Percentiles rank a stretch among this genome's conserved stretches.
Conservation (phyloP, 192 early-diverging fungal species). For the Gaertneriomyces sp. region DNA sequence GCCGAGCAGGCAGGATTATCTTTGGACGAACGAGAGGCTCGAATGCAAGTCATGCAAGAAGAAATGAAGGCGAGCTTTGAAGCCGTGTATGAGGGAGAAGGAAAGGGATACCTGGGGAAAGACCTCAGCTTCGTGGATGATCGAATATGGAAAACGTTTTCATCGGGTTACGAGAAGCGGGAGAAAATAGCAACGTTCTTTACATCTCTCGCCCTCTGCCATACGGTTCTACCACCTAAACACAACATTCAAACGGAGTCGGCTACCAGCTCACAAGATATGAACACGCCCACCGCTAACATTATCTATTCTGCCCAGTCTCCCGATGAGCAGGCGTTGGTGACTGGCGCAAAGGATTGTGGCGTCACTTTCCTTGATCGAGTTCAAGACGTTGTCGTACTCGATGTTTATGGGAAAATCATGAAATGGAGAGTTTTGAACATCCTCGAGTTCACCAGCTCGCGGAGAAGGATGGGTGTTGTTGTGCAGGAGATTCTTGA, state of each 20-base stretch:
- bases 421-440: conserved; percentile 26
- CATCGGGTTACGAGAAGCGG: conserved; percentile 52
- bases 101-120: conserved; percentile 38
- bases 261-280: background rate
- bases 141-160: conserved; percentile 46
- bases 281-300: background rate
- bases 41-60: conserved; percentile 39
- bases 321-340: conserved; percentile 86
- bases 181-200: conserved; percentile 58
- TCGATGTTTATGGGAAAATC: conserved; percentile 12
- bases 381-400: conserved; percentile 19
- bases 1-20: conserved; percentile 57
- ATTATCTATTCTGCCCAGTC: conserved; percentile 70
- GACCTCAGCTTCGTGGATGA: conserved; percentile 73
- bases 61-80: conserved; percentile 30
- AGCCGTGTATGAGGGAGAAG: background rate
- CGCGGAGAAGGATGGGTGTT: conserved; percentile 43
- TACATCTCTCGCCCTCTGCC: conserved; percentile 76
- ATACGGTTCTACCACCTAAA: conserved; percentile 73
- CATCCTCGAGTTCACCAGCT: conserved; percentile 41
- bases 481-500: conserved; percentile 19
- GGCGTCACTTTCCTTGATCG: conserved; percentile 49
- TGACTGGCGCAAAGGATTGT: conserved; percentile 70
- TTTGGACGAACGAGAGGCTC: conserved; percentile 67
- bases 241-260: conserved; percentile 12